Base-by-base conservation (phyloP, 2,329 filamentous ascomycete species). In the Fusarium sp. region DNA sequence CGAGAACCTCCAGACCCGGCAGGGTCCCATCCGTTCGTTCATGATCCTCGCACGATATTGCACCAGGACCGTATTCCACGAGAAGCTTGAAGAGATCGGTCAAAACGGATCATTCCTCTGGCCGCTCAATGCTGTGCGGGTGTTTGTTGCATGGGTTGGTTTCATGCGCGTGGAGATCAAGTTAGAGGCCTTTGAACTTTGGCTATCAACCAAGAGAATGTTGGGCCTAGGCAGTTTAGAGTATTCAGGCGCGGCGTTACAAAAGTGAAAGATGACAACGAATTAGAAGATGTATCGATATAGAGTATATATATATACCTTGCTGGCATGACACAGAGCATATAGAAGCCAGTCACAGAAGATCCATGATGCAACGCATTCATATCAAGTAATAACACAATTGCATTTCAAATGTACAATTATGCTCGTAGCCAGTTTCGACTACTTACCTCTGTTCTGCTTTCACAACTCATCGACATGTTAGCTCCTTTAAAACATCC, bases 1-100 rank as follows among this genome's bases (percentile, higher is more conserved):
- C 81, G 96, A 99, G 85, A 95, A 93, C 79, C 86, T 97, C 42
- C 92, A 95, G 62, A 96, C 94, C 1, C 87, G 89, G 12, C 88
- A 89, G 70, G 91, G 91, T 0, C 90, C 91, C 7, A 87, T 92
- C 72, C 87, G 90, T 54, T 88, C 85, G 20, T 93, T 93, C 77
- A 84, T 93, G 79, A 93, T 93, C 72, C 85, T 93, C 34, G 91
- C 91, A 7, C 83, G 90, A 39, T 93, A 93, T 82, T 93, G 91
- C 81, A 88, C 89, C 32, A 86, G 89, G 39, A 92, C 90, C 5
- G 90, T 93, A 0, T 89, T 91, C 72, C 82, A 90, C 73, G 91
- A 93, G 81, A 87, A 89, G 77, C 82, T 92, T 20, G 91, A 92
- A 65, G 82, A 87, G 62, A 87, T 92, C 60, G 82, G 83, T 58